Evolutionary conservation across 2,329 filamentous ascomycete species (phyloP), one percentile per base, ranked within the genome.

Genomic region (Orbilia quercus): DNA sequence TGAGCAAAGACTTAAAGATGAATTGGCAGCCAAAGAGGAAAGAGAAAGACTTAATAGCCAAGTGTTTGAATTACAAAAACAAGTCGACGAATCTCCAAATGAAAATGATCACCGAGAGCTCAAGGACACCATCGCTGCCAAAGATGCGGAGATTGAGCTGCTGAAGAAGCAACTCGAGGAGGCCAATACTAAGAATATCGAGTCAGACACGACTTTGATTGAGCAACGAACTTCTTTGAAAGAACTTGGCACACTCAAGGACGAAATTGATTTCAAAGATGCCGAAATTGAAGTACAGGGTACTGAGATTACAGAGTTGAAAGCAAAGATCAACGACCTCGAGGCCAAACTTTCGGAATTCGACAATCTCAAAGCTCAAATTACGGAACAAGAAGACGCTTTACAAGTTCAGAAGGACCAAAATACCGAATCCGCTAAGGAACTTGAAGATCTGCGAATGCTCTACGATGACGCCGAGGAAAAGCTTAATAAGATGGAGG

Each of bases 1-100:
- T 3, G 67, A 44, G 12, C 67, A 72, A 23, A 47, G 67, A 3
- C 31, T 72, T 1, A 14, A 22, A 20, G 67, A 64, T 16, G 67
- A 72, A 25, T 59, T 72, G 16, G 67, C 58, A 6, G 67, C 67
- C 7, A 64, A 65, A 38, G 53, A 72, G 23, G 67, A 72, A 38
- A 64, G 67, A 22, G 67, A 72, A 40, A 50, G 42, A 1, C 59
- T 72, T 22, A 72, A 48, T n/a, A 36, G 23, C 18, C 23, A 59
- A n/a, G 67, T 72, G 7, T 44, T 59, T 23, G 67, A 72, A 16
- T 53, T 72, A 23, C 40, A 72, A 31, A 63, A 72, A 23, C 47
- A 72, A 50, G 59, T 72, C 9, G 67, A 72, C 31, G 44, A 63
- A 38, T 63, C 59, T 20, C 67, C 59, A 1, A 65, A 58, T 14